A percentile compares a stretch with the other conserved stretches of the same genome.
phyloP scores from a whole-genome alignment of 108 stramenopile genomes.

The Seminavis robusta region DNA sequence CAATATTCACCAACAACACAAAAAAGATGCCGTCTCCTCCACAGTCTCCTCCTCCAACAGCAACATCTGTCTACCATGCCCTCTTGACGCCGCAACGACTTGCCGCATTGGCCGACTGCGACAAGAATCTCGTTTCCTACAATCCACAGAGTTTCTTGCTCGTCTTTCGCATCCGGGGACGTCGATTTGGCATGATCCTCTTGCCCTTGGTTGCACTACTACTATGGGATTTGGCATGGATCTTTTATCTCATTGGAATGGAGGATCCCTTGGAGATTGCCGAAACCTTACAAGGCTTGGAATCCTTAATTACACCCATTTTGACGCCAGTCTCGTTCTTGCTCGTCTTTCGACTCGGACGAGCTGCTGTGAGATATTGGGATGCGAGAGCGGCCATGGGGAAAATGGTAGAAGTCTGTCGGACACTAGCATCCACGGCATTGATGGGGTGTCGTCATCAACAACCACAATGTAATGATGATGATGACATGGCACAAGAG shows the following conservation, averaged over 20 bases:
- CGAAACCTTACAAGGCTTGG: too few relatives aligned
- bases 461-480: slow-evolving; percentile 16
- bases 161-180: background rate
- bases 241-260: background rate
- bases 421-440: slow-evolving; percentile 12
- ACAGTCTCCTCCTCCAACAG: too few relatives aligned
- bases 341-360: slow-evolving; percentile 45
- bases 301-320: too few relatives aligned
- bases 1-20: too few relatives aligned
- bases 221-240: background rate
- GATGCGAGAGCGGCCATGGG: slow-evolving; percentile 32
- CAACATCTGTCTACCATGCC: too few relatives aligned
- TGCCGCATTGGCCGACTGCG: too few relatives aligned
- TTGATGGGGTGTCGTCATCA: slow-evolving; percentile 23
- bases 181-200: background rate
- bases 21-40: too few relatives aligned
- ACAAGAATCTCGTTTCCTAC: background rate
- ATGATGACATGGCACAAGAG: too few relatives aligned
- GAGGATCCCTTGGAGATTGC: too few relatives aligned
- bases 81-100: too few relatives aligned
- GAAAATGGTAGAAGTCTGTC: slow-evolving; percentile 8
- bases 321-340: slow-evolving; percentile 37
- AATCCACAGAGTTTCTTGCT: background rate
- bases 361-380: slow-evolving; percentile 41
- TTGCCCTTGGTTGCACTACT: background rate